Base-by-base conservation (phyloP, 2,329 filamentous ascomycete species). In the Boeremia lycopersici region DNA sequence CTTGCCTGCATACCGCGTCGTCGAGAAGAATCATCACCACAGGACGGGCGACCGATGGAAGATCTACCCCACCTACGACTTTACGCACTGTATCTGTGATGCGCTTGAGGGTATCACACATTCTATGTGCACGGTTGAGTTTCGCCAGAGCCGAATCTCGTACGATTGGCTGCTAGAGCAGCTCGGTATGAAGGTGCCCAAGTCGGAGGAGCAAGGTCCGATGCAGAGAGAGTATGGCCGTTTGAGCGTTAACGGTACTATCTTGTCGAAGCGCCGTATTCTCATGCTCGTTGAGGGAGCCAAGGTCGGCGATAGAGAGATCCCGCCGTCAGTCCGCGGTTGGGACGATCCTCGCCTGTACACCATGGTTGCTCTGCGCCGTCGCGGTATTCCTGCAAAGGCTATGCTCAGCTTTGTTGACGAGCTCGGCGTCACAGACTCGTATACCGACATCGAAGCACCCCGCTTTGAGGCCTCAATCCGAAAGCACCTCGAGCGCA, bases 1-100 rank as follows among this genome's bases (percentile, higher is more conserved):
- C 80, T 78, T 96, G 48, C 90, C 90, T 2, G 93, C 93, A 13
- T 98, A 96, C 76, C 86, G 93, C 57, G 88, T 98, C 50, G 83
- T 91, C 57, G 84, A 89, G 67, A 86, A 90, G 65, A 79, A 79
- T 57, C 82, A 86, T 38, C 91, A 96, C 72, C 86, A 91, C 75
- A 85, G 90, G 31, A 96, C 93, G 0, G 91, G 90, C 28, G 80
- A 84, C 61, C 86, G 89, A 70, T 98, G 93, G 92, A 89, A 87
- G 75, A 96, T 97, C 60, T 97, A 96, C 73, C 95, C 95, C 0
- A 96, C 93, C 0, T 97, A 97, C 70, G 93, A 96, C 74, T 96
- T 96, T 72, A 89, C 89, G 0, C 91, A 96, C 78, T 96, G 90
- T 74, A 81, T 97, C 19, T 93, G 90, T 67, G 95, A 98, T 81